Evolutionary conservation across 1,139 yeast species (phyloP), one percentile per base, ranked within the genome.

Genomic region (Taiozyma sp.): DNA sequence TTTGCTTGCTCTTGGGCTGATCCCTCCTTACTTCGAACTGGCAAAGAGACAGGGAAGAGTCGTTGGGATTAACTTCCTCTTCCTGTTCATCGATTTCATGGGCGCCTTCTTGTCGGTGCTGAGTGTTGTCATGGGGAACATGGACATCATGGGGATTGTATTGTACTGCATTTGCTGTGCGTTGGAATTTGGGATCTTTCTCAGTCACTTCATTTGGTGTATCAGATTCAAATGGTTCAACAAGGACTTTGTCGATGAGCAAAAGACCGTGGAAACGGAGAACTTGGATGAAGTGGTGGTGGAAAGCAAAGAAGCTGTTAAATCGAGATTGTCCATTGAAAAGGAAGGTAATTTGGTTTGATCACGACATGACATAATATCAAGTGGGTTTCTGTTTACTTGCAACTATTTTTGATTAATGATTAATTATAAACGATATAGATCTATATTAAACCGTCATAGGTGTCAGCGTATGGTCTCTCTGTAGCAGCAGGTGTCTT

Each of bases 1-100:
- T 0, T 66, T 88, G 28, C 72, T 92, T 29, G 96, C 89, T 0
- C 62, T 80, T 2, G 98, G 98, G 0, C 73, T 92, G 45, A 62
- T 92, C 2, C 97, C 97, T 0, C 97, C 97, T 6, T 92, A 91
- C 67, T 83, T 83, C 61, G 98, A 92, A 65, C 72, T 92, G 39
- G 80, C 81, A 39, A 88, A 88, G 64, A 77, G 96, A 55, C 69
- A 79, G 47, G 97, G 97, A 3, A 73, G 89, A 46, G 97, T 92
- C 6, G 81, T 90, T 5, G 98, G 98, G 0, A 85, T 92, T 61
- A 90, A 90, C 64, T 90, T 92, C 65, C 61, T 84, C n/a, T 92
- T 92, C 60, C 72, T 92, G 52, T 61, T 73, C n/a, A 75, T 91
- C 65, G 98, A 92, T 66, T 78, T 88, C 9, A 59, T 77, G 48